These are phyloP conservation scores for Termitomyces sp. DNA, from an alignment of 768 basidiomycete genomes.

Conservation along the genomic window DNA sequence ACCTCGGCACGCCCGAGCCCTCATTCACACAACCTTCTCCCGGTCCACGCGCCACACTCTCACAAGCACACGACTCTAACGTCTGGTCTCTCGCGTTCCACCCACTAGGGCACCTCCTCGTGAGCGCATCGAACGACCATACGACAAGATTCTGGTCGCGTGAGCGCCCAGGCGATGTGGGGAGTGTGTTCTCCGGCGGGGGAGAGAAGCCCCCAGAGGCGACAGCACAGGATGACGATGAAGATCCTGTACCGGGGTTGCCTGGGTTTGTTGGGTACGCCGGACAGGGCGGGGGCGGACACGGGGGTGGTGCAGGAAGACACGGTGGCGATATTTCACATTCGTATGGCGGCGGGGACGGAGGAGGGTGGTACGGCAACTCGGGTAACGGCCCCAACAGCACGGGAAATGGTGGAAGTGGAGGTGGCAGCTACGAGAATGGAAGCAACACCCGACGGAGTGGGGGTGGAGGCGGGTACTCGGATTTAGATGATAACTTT, in stretches of 20 bases:
- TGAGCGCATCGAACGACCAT: slow-evolving; percentile 94
- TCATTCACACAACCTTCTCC: slow-evolving; percentile 36
- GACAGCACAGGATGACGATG: slow-evolving; percentile 66
- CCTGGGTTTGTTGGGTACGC: slow-evolving; percentile 32
- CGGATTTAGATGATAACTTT: slow-evolving; percentile 43
- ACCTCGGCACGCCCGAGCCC: slow-evolving; percentile 64
- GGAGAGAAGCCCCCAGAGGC: slow-evolving; percentile 82
- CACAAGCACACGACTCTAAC: slow-evolving; percentile 97
- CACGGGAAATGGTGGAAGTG: slow-evolving; percentile 21
- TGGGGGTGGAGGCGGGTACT: slow-evolving; percentile 13
- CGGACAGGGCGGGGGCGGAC: slow-evolving; percentile 10
- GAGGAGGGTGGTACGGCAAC: slow-evolving; percentile 13
- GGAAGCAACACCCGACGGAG: slow-evolving; percentile 13
- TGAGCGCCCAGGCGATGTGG: slow-evolving; percentile 79
- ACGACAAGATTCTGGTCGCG: slow-evolving; percentile 99
- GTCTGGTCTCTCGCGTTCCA: slow-evolving; percentile 96
- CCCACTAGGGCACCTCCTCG: slow-evolving; percentile 92
- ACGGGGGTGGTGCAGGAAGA: not conserved
- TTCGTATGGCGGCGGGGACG: slow-evolving; percentile 34
- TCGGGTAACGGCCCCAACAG: slow-evolving; percentile 24
- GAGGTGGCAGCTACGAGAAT: slow-evolving; percentile 11
- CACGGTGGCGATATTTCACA: slow-evolving; percentile 7
- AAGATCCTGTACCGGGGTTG: slow-evolving; percentile 77
- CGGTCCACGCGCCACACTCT: slow-evolving; percentile 74
- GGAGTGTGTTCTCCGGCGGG: slow-evolving; percentile 72